phyloP scores from a whole-genome alignment of 208 protist genomes.

The Phytomonas francai region DNA sequence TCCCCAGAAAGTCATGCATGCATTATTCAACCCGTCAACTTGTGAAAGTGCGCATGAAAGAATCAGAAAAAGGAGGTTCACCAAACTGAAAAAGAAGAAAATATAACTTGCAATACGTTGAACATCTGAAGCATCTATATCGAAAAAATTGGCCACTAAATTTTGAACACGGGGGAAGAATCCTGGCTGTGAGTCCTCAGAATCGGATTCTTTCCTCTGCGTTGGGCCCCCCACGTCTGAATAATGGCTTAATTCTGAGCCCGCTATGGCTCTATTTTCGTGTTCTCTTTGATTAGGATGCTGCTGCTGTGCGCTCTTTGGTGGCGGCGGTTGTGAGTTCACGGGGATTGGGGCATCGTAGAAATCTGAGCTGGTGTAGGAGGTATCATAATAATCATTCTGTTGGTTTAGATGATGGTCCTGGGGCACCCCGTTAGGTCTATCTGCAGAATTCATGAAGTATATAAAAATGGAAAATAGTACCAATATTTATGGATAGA shows the following conservation, averaged over 20 bases:
- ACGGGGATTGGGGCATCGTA: constrained; percentile 1
- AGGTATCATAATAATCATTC: constrained; percentile 18
- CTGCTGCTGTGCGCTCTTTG: constrained; percentile 8
- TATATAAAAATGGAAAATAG: background rate
- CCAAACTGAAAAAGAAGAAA: constrained; percentile 24
- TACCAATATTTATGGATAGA: background rate
- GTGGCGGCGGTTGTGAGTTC: background rate
- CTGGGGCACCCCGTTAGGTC: constrained; percentile 1
- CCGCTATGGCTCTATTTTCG: background rate
- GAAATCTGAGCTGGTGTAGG: constrained; percentile 14
- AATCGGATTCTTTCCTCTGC: background rate
- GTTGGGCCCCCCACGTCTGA: background rate
- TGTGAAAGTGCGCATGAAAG: constrained; percentile 57
- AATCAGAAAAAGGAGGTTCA: constrained; percentile 60
- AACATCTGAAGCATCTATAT: constrained; percentile 13
- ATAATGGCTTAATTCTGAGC: background rate
- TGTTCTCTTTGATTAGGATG: constrained; percentile 10
- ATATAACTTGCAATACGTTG: constrained; percentile 40
- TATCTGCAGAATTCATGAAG: background rate
- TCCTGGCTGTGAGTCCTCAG: background rate
- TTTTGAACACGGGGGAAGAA: background rate
- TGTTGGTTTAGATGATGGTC: background rate
- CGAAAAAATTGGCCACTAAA: constrained; percentile 2
- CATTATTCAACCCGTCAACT: constrained; percentile 47
- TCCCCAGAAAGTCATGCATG: constrained; percentile 81